Percentiles rank a stretch among this genome's conserved stretches.
Evolutionary conservation across 495 filamentous ascomycete species (phyloP).

Genomic region (Penicillium verhagenii): DNA sequence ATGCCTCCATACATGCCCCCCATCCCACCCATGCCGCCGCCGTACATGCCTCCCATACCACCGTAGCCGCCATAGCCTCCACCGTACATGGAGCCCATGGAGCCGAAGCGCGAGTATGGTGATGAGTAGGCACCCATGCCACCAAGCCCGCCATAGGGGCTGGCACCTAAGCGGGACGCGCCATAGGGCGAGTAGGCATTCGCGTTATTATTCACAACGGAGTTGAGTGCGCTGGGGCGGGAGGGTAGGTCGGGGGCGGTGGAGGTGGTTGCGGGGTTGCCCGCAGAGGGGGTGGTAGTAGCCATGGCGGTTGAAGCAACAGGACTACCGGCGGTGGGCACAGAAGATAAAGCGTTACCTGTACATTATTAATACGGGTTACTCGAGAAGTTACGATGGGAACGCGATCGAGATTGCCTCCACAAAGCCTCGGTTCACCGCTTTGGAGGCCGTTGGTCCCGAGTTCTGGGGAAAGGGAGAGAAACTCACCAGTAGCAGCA

Average conservation of each 20-base stretch:
- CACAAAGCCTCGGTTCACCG: slow-evolving; percentile 3
- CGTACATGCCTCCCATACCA: slow-evolving; percentile 55
- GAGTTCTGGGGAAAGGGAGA: not conserved
- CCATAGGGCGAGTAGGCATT: slow-evolving; percentile 79
- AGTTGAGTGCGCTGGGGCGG: slow-evolving; percentile 70
- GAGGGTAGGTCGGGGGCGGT: slow-evolving; percentile 73
- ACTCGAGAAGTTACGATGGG: slow-evolving; percentile 7
- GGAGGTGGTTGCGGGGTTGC: slow-evolving; percentile 44
- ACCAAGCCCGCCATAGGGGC: slow-evolving; percentile 49
- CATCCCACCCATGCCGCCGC: slow-evolving; percentile 30
- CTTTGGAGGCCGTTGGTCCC: slow-evolving; percentile 2
- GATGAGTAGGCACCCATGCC: slow-evolving; percentile 51
- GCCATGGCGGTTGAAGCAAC: slow-evolving; percentile 41
- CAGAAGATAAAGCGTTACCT: slow-evolving; percentile 41
- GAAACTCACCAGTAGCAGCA: slow-evolving; percentile 53
- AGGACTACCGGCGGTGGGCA: slow-evolving; percentile 34
- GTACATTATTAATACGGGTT: not conserved
- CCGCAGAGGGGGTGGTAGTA: slow-evolving; percentile 38
- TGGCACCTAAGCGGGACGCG: slow-evolving; percentile 56
- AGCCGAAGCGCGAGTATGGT: slow-evolving; percentile 66
- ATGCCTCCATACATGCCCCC: slow-evolving; percentile 59
- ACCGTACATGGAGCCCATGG: slow-evolving; percentile 56
- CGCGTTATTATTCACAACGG: slow-evolving; percentile 79
- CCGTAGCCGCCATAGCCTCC: slow-evolving; percentile 57
- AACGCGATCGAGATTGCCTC: slow-evolving; percentile 3